Conservation (phyloP, 495 filamentous ascomycete species). For the Penicillium atrosanguineum region DNA sequence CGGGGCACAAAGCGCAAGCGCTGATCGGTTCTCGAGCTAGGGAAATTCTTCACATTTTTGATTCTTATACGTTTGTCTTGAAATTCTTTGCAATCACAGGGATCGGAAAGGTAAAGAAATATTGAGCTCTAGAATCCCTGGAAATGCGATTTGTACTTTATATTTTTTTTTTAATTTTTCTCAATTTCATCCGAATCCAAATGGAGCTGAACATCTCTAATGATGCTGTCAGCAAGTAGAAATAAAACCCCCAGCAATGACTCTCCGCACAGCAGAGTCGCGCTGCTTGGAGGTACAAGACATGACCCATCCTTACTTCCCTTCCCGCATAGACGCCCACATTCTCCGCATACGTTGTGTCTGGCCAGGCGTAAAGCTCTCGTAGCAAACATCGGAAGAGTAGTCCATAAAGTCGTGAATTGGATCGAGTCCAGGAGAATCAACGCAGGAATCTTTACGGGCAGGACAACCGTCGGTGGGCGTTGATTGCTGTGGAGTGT, state of each 20-base stretch:
- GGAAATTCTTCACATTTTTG: not conserved
- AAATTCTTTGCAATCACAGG: not conserved
- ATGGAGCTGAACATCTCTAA: not conserved
- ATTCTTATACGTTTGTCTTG: not conserved
- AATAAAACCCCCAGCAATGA: not conserved
- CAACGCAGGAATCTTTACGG: conserved; percentile 47
- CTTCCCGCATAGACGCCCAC: conserved; percentile 42
- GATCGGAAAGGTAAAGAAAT: not conserved
- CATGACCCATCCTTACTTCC: conserved; percentile 27
- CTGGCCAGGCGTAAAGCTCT: conserved; percentile 44
- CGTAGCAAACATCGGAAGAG: conserved; percentile 53
- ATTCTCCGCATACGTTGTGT: conserved; percentile 45
- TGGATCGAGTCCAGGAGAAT: conserved; percentile 42
- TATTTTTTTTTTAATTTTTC: not conserved
- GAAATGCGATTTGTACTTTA: not conserved
- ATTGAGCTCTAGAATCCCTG: not conserved
- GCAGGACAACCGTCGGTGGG: conserved; percentile 51
- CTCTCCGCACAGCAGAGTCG: not conserved
- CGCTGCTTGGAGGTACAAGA: not conserved
- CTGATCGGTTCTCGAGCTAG: conserved; percentile 14
- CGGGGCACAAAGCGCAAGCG: conserved; percentile 57
- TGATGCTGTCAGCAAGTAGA: not conserved
- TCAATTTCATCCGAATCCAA: not conserved
- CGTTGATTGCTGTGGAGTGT: conserved; percentile 50
- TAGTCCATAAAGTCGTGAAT: conserved; percentile 59